Conservation (phyloP, 2,329 filamentous ascomycete species). For the Trichoderma harzianum region DNA sequence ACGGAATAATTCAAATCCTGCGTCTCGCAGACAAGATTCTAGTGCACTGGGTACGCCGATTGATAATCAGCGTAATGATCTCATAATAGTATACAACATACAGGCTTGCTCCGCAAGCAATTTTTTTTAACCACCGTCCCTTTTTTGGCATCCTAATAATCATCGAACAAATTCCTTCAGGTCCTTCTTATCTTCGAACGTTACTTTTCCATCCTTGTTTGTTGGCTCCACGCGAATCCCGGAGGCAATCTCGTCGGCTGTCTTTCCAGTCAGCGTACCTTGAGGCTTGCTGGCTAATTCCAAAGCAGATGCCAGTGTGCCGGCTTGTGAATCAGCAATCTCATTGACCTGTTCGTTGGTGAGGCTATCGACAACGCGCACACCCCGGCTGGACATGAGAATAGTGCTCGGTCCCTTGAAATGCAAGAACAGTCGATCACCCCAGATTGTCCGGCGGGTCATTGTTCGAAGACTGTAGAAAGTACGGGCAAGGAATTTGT, state of each 20-base stretch:
- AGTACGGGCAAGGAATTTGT: conserved; percentile 64
- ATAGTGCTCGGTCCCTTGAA: conserved; percentile 86
- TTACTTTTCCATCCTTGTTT: conserved; percentile 61
- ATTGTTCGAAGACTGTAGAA: conserved; percentile 71
- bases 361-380: conserved; percentile 73
- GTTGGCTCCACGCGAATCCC: conserved; percentile 56
- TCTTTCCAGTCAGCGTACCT: conserved; percentile 2
- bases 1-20: neutral
- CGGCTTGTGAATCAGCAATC: conserved; percentile 78
- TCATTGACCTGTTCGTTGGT: conserved; percentile 80
- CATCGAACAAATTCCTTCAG: conserved; percentile 54
- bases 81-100: conserved; percentile 10
- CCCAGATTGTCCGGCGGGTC: conserved; percentile 81
- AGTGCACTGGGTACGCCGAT: neutral
- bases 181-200: conserved; percentile 58
- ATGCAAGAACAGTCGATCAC: conserved; percentile 85
- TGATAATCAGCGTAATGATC: neutral
- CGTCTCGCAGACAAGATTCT: neutral
- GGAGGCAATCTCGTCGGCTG: conserved; percentile 31
- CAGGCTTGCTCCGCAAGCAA: conserved; percentile 6
- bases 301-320: conserved; percentile 60
- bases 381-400: conserved; percentile 82
- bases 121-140: neutral
- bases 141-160: neutral
- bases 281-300: conserved; percentile 41